phyloP scores from a whole-genome alignment of 2,329 filamentous ascomycete species.

The Exutisphaerella laricina region DNA sequence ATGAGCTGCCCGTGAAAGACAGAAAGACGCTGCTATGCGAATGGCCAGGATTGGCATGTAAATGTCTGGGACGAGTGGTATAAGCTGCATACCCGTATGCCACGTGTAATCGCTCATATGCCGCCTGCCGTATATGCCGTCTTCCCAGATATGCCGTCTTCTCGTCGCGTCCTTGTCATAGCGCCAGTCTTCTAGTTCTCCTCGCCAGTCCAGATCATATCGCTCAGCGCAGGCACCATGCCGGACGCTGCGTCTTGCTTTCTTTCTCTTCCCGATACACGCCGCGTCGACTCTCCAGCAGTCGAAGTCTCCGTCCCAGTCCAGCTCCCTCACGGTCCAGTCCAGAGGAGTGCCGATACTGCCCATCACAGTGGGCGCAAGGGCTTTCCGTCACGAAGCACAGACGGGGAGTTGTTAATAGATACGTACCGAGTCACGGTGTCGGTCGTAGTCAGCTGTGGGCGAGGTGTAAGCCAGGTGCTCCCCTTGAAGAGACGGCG shows the following conservation, averaged over 20 bases:
- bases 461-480: slow-evolving; percentile 4
- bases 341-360: slow-evolving; percentile 9
- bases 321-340: slow-evolving; percentile 17
- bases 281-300: slow-evolving; percentile 12
- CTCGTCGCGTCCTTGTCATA: slow-evolving; percentile 2
- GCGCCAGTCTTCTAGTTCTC: slow-evolving; percentile 2
- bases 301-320: slow-evolving; percentile 11
- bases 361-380: slow-evolving; percentile 10
- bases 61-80: slow-evolving; percentile 4
- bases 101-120: slow-evolving; percentile 7
- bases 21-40: slow-evolving; percentile 4
- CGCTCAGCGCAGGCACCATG: slow-evolving; percentile 2
- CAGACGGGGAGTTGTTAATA: slow-evolving; percentile 3
- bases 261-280: slow-evolving; percentile 4
- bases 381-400: slow-evolving; percentile 8
- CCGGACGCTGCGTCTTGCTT: slow-evolving; percentile 5
- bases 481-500: neutral
- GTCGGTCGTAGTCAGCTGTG: slow-evolving; percentile 7
- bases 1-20: slow-evolving; percentile 5
- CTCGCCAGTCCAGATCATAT: slow-evolving; percentile 4
- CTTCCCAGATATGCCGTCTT: slow-evolving; percentile 4
- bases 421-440: slow-evolving; percentile 18
- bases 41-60: slow-evolving; percentile 3
- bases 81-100: slow-evolving; percentile 6
- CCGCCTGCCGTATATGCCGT: slow-evolving; percentile 6